phyloP scores from a whole-genome alignment of 2,329 filamentous ascomycete genomes.

The Pseudogymnoascus pannorum region DNA sequence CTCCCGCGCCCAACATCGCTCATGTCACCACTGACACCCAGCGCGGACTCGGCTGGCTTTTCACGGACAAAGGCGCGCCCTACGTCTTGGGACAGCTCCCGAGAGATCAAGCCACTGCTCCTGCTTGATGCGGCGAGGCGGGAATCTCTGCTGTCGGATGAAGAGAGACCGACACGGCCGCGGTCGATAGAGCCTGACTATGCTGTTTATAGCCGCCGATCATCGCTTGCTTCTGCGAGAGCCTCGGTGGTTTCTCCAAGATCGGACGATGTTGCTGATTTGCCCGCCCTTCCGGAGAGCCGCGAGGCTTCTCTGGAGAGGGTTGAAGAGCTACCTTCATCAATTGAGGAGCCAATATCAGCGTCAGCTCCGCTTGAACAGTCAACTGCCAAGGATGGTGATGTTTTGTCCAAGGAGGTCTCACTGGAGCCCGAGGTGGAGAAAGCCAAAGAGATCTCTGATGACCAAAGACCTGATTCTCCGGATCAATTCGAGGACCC shows the following conservation, averaged over 20 bases:
- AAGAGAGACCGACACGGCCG: conserved; percentile 22
- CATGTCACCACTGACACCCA: conserved; percentile 22
- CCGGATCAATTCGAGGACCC: background rate
- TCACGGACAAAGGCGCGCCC: conserved; percentile 33
- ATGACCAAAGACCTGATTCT: background rate
- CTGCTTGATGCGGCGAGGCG: background rate
- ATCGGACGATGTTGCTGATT: background rate
- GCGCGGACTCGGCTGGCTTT: background rate
- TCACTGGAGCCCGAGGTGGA: background rate
- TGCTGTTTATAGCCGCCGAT: background rate
- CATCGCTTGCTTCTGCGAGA: background rate
- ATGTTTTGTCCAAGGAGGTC: background rate
- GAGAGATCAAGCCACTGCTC: conserved; percentile 66
- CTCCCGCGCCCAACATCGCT: conserved; percentile 26
- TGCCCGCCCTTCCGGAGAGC: conserved; percentile 44
- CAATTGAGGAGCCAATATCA: background rate
- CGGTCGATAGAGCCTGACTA: background rate
- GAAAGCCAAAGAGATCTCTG: background rate
- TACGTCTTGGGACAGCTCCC: conserved; percentile 54
- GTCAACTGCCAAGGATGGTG: background rate
- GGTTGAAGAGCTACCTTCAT: conserved; percentile 17
- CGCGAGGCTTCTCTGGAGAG: conserved; percentile 22
- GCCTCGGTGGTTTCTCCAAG: background rate
- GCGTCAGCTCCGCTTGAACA: background rate
- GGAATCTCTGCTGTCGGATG: conserved; percentile 14